Base-by-base conservation (phyloP, 768 basidiomycete species). In the Leccinellum rugosiceps region DNA sequence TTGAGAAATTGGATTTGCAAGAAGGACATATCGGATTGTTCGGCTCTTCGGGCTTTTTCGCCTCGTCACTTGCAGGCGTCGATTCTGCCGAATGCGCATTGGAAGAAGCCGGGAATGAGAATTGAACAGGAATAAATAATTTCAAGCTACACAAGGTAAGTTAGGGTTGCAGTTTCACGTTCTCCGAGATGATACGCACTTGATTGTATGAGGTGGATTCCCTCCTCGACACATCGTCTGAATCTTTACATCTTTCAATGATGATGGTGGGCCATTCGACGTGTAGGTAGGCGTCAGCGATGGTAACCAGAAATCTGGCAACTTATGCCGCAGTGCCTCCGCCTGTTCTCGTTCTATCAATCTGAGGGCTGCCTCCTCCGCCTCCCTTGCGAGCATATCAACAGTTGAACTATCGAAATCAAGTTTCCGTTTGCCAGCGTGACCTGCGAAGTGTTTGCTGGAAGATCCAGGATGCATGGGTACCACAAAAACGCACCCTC, bases 261-360 rank as follows among this genome's bases (percentile, higher is more conserved):
- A 87, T 26, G 77, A 79, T 2, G 86, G 87, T 10, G 78, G 80
- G 0, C 85, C 85, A 50, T 68, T 78, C 31, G 88, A 78, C 23
- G 82, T 75, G 72, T 90, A 84, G 46, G 82, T 95, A 0, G 95
- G 95, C 0, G 95, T 94, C 25, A 98, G 75, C 0, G 91, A 94
- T 3, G 94, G 94, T 38, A 99, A 78, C 97, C 97, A 99, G 70
- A 97, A 99, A 65, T 97, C 94, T 2, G 97, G 94, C 3, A 98
- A 81, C 71, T 98, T 97, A 58, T 84, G 82, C 58, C 88, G 90
- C 56, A 96, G 75, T 3, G 88, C 82, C 60, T 94, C 93, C 0
- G 88, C 87, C 63, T 92, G 90, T 70, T 97, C 94, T 32, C 80
- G 79, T 67, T 94, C 91, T 48, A 98, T 92, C 65, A 87, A 77